A percentile compares a stretch with the other conserved stretches of the same genome.
These are phyloP conservation scores for Cylindrotheca closterium DNA, from an alignment of 108 stramenopile species.

Conservation along the genomic window DNA sequence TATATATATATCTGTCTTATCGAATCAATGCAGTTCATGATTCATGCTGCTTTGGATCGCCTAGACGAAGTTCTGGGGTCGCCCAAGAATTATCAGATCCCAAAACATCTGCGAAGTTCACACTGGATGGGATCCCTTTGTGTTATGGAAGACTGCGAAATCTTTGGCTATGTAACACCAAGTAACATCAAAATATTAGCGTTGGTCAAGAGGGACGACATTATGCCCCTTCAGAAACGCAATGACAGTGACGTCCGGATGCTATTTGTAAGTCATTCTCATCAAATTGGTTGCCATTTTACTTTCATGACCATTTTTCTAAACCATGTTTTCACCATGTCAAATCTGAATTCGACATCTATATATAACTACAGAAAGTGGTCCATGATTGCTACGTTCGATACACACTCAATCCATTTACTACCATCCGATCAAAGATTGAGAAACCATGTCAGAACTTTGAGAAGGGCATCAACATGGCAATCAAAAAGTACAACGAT, in stretches of 20 bases:
- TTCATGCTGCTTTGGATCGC: slow-evolving; percentile 50
- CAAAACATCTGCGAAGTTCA: slow-evolving; percentile 26
- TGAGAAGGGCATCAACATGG: slow-evolving; percentile 19
- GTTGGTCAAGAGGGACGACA: slow-evolving; percentile 28
- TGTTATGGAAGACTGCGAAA: slow-evolving; percentile 46
- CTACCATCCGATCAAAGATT: slow-evolving; percentile 33
- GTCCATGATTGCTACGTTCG: slow-evolving; percentile 46
- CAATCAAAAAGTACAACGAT: slow-evolving; percentile 27
- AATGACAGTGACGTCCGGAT: slow-evolving; percentile 40
- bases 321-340: too few relatives aligned
- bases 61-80: slow-evolving; percentile 45
- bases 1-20: too few relatives aligned
- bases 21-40: slow-evolving; percentile 51
- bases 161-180: slow-evolving; percentile 42
- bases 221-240: slow-evolving; percentile 32
- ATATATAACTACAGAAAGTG: too few relatives aligned
- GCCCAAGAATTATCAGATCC: slow-evolving; percentile 4
- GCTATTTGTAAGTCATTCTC: slow-evolving; percentile 43
- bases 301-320: not conserved
- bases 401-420: slow-evolving; percentile 51
- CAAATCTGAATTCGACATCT: too few relatives aligned
- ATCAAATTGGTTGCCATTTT: not conserved
- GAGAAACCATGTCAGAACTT: slow-evolving; percentile 21
- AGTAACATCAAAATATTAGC: slow-evolving; percentile 48
- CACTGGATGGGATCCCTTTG: slow-evolving; percentile 46